Evolutionary conservation across 2,329 filamentous ascomycete genomes (phyloP), one percentile per base, ranked within the genome.

Genomic region (Paramyrothecium roridum): DNA sequence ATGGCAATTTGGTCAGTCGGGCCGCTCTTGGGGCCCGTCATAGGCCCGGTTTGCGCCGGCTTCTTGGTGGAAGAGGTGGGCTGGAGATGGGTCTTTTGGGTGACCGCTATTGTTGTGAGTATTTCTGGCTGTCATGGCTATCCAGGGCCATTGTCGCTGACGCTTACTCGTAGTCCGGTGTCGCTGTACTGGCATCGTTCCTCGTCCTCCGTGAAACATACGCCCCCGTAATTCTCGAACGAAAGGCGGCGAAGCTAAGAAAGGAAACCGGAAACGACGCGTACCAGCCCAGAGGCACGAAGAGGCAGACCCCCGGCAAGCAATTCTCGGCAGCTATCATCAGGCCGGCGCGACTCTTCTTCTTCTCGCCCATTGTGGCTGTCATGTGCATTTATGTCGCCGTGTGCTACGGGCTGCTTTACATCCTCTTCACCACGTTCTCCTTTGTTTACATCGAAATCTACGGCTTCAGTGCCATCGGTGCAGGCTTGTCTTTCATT

Each of bases 1-100:
- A 84, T 88, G 67, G 80, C 85, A 0, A 78, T 79, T 2, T 88
- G 87, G 65, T 81, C 82, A 1, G 77, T 85, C 70, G 79, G 82
- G 0, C 81, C 86, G 1, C 78, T 85, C 11, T 79, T 79, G 3
- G 82, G 82, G 0, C 81, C 82, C 0, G 73, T 74, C 0, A 47
- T 84, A n/a, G 82, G 74, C 0, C 76, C 76, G 1, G 74, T 78
- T 56, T 70, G 72, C 6, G 74, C 70, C 8, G 70, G 73, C 0
- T 71, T 70, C 11, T 54, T 77, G 2, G 69, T 70, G 4, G 61
- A 63, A 48, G 63, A 70, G 46, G 67, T 68, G 2, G 72, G 76
- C 17, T 82, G 79, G 79, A 72, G 78, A 21, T 81, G 78, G 78
- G 34, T 59, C 2, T 61, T 61, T n/a, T 60, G 58, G 56, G 37